Conservation (phyloP, 148 eudicot species). For the Amaranthus cruentus region DNA sequence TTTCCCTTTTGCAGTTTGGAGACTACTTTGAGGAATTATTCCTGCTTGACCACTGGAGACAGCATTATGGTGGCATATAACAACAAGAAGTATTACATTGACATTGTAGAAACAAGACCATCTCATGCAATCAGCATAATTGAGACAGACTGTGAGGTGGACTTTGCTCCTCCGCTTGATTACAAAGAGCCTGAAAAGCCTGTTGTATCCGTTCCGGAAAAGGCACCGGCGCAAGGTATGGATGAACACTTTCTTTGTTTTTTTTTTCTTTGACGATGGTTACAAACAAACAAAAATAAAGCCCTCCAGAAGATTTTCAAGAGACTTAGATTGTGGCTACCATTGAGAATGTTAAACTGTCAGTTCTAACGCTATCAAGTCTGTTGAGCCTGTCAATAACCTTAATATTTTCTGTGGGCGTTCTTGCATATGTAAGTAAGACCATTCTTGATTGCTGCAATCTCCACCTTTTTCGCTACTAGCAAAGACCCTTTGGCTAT, state of each 20-base stretch:
- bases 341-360: too few relatives aligned
- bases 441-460: too few relatives aligned
- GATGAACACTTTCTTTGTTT: background rate
- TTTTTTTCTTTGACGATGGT: background rate
- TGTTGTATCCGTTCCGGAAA: slow-evolving; percentile 41
- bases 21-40: slow-evolving; percentile 85
- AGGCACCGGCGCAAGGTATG: slow-evolving; percentile 64
- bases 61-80: slow-evolving; percentile 93
- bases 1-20: slow-evolving; percentile 65
- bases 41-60: slow-evolving; percentile 91
- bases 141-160: slow-evolving; percentile 97
- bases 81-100: slow-evolving; percentile 85
- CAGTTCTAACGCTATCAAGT: too few relatives aligned
- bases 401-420: too few relatives aligned
- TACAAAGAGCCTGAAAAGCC: slow-evolving; percentile 88
- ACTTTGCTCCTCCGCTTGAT: slow-evolving; percentile 98
- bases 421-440: too few relatives aligned
- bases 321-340: too few relatives aligned
- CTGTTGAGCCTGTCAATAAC: too few relatives aligned
- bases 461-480: too few relatives aligned
- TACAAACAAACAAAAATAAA: too few relatives aligned
- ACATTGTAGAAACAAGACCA: slow-evolving; percentile 81
- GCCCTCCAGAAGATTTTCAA: too few relatives aligned
- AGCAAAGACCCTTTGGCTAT: too few relatives aligned
- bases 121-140: slow-evolving; percentile 75